A percentile compares a stretch with the other conserved stretches of the same genome.
Evolutionary conservation across 108 stramenopile species (phyloP).

Genomic region (Cyclotella sp.): DNA sequence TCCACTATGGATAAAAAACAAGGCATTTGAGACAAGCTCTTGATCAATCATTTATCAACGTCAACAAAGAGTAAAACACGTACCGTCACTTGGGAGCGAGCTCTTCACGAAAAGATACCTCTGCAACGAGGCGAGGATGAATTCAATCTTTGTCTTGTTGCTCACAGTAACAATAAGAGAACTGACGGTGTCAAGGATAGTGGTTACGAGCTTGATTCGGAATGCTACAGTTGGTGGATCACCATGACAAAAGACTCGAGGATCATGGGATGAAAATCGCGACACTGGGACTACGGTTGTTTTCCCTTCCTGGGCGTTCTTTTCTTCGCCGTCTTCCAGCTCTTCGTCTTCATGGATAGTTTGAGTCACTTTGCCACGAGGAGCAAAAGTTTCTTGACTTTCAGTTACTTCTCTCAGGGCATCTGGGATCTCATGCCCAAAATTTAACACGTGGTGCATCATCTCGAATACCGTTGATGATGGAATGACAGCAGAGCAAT

Average conservation of each 20-base stretch:
- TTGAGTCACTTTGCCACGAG: conserved; percentile 54
- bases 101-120: conserved; percentile 94
- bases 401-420: conserved; percentile 70
- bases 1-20: conserved; percentile 58
- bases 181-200: conserved; percentile 80
- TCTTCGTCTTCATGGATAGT: conserved; percentile 89
- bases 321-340: conserved; percentile 63
- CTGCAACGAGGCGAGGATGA: conserved; percentile 85
- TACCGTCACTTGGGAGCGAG: conserved; percentile 83
- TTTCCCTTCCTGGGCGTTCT: conserved; percentile 45
- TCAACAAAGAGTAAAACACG: conserved; percentile 17
- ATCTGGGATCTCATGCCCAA: conserved; percentile 91
- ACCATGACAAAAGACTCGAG: conserved; percentile 77
- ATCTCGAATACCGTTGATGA: conserved; percentile 77
- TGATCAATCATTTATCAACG: neutral
- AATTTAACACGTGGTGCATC: conserved; percentile 85
- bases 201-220: conserved; percentile 87
- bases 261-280: conserved; percentile 82
- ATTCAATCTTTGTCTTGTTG: conserved; percentile 67
- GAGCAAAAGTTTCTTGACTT: conserved; percentile 39
- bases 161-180: conserved; percentile 67
- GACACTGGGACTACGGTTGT: conserved; percentile 70
- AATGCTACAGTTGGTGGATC: conserved; percentile 91
- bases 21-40: neutral
- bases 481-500: conserved; percentile 72